phyloP scores from a whole-genome alignment of 78 protist species.

The Dictyostelium firmibasis region DNA sequence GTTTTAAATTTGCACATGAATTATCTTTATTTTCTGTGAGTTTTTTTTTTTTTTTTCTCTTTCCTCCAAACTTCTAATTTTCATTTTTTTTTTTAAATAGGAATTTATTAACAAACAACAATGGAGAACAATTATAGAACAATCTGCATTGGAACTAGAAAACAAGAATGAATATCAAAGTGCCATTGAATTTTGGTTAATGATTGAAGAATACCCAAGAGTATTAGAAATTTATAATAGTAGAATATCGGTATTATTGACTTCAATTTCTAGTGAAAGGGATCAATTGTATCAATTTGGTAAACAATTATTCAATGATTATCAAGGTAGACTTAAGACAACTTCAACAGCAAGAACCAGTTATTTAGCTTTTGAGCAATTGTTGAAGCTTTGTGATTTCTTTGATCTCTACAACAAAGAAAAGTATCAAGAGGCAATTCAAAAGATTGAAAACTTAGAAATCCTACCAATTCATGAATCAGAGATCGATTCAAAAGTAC shows the following conservation, averaged over 20 bases:
- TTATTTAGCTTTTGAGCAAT: conserved; percentile 53
- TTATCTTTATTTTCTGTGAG: neutral
- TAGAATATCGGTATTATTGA: conserved; percentile 15
- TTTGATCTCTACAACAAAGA: conserved; percentile 18
- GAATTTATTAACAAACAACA: conserved; percentile 41
- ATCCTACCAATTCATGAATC: neutral
- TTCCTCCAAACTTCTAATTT: too few species aligned
- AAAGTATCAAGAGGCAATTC: conserved; percentile 37
- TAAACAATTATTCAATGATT: conserved; percentile 20
- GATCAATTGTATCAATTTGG: conserved; percentile 49
- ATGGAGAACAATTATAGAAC: conserved; percentile 46
- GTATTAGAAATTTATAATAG: conserved; percentile 49
- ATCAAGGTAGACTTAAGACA: neutral
- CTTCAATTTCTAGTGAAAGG: conserved; percentile 5
- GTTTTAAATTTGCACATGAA: conserved; percentile 43
- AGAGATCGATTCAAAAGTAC: conserved; percentile 10
- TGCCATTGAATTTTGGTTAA: conserved; percentile 47
- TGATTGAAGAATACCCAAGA: conserved; percentile 45
- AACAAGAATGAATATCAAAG: neutral
- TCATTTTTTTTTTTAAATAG: neutral
- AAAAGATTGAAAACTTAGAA: neutral
- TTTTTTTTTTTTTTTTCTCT: neutral
- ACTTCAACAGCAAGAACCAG: conserved; percentile 9
- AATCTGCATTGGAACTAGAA: conserved; percentile 31
- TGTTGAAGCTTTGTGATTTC: conserved; percentile 29